phyloP scores from a whole-genome alignment of 2,329 filamentous ascomycete species.

The Aspergillus sp. region DNA sequence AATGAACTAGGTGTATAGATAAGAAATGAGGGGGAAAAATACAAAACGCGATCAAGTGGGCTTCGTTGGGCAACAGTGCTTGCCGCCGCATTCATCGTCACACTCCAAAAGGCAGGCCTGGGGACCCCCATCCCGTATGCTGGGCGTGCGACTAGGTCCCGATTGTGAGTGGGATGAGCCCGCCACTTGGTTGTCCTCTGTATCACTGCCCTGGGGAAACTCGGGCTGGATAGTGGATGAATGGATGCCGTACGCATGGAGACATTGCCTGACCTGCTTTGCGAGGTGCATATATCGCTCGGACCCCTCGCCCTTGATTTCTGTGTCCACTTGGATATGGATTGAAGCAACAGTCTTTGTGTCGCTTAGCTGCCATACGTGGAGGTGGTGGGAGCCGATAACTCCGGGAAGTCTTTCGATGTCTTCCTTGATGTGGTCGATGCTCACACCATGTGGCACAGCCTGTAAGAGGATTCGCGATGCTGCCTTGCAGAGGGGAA shows the following conservation, averaged over 20 bases:
- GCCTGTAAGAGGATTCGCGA: slow-evolving; percentile 87
- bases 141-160: slow-evolving; percentile 34
- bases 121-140: slow-evolving; percentile 37
- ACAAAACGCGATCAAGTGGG: slow-evolving; percentile 16
- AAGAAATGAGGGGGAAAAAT: neutral
- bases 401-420: slow-evolving; percentile 83
- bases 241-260: slow-evolving; percentile 95
- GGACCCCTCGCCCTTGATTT: slow-evolving; percentile 76
- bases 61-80: slow-evolving; percentile 44
- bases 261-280: slow-evolving; percentile 76
- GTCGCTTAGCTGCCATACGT: slow-evolving; percentile 96
- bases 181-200: slow-evolving; percentile 26
- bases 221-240: slow-evolving; percentile 97
- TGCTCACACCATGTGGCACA: slow-evolving; percentile 81
- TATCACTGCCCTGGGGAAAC: slow-evolving; percentile 50
- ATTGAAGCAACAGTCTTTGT: slow-evolving; percentile 91
- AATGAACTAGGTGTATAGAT: neutral
- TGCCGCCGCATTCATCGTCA: slow-evolving; percentile 44
- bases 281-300: slow-evolving; percentile 89
- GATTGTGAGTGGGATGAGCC: slow-evolving; percentile 19
- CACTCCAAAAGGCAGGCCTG: slow-evolving; percentile 49
- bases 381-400: slow-evolving; percentile 88
- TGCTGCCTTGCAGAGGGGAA: slow-evolving; percentile 53
- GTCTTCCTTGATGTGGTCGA: slow-evolving; percentile 89
- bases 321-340: slow-evolving; percentile 89